Evolutionary conservation across 2,329 filamentous ascomycete genomes (phyloP).

Genomic region (Nothophoma quercina): DNA sequence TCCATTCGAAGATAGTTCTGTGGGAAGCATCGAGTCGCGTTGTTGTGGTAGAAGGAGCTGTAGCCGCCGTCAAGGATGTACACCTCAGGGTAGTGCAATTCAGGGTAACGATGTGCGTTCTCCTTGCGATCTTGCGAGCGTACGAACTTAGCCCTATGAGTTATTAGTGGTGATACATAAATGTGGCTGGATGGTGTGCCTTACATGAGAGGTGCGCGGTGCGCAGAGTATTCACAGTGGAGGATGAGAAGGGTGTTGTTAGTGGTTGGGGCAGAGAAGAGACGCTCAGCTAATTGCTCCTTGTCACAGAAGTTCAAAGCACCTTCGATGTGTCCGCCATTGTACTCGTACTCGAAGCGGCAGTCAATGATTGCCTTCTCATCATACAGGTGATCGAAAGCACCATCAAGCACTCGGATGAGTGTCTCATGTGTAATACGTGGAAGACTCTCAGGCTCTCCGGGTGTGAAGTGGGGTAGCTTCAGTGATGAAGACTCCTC

Average conservation of each 20-base stretch:
- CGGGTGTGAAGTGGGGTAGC: conserved; percentile 86
- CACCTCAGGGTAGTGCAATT: conserved; percentile 92
- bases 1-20: conserved; percentile 98
- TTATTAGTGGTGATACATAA: conserved; percentile 25
- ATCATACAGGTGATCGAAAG: conserved; percentile 77
- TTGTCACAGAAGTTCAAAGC: conserved; percentile 98
- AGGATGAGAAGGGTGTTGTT: conserved; percentile 85
- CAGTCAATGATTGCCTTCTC: conserved; percentile 92
- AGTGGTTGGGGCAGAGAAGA: conserved; percentile 71
- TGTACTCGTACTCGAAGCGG: conserved; percentile 98
- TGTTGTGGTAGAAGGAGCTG: conserved; percentile 85
- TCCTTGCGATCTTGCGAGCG: conserved; percentile 85
- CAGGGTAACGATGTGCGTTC: conserved; percentile 87
- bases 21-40: conserved; percentile 84
- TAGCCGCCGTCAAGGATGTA: conserved; percentile 98
- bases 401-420: conserved; percentile 85
- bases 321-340: conserved; percentile 91
- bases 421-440: conserved; percentile 84
- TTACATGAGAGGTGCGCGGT: conserved; percentile 90
- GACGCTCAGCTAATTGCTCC: conserved; percentile 78
- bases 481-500: conserved; percentile 77
- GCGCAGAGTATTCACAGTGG: conserved; percentile 98
- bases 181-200: conserved; percentile 20
- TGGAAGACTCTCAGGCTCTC: conserved; percentile 84
- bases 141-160: conserved; percentile 78